These are phyloP conservation scores for Ceratocystis ficicola DNA, from an alignment of 2,329 filamentous ascomycete genomes.

Conservation along the genomic window DNA sequence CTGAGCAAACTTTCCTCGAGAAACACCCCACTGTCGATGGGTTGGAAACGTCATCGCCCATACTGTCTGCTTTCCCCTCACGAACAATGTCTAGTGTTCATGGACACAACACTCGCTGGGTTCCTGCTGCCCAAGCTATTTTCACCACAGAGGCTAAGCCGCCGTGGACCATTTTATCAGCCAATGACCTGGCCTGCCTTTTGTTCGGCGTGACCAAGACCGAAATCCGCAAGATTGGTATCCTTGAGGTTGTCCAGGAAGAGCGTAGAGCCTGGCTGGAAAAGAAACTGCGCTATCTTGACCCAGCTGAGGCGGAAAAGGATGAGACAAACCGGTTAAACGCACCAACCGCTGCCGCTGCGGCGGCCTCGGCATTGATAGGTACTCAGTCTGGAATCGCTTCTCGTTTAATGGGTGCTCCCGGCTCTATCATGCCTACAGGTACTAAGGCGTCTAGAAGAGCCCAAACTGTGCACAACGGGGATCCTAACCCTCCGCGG, in stretches of 20 bases:
- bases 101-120: slow-evolving; percentile 79
- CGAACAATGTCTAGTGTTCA: slow-evolving; percentile 46
- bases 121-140: slow-evolving; percentile 84
- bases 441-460: slow-evolving; percentile 34
- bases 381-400: slow-evolving; percentile 67
- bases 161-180: slow-evolving; percentile 91
- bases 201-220: slow-evolving; percentile 53
- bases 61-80: slow-evolving; percentile 13
- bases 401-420: slow-evolving; percentile 76
- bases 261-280: slow-evolving; percentile 84
- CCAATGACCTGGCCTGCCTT: slow-evolving; percentile 89
- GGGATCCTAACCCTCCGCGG: slow-evolving; percentile 44
- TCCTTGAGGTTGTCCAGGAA: slow-evolving; percentile 84
- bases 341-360: slow-evolving; percentile 29
- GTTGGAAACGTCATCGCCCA: slow-evolving; percentile 10
- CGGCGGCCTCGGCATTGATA: slow-evolving; percentile 44
- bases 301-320: slow-evolving; percentile 35
- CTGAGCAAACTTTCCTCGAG: slow-evolving; percentile 13
- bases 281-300: slow-evolving; percentile 60
- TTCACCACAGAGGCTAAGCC: slow-evolving; percentile 87
- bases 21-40: not conserved
- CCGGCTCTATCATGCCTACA: slow-evolving; percentile 41
- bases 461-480: slow-evolving; percentile 52
- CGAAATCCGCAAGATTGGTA: slow-evolving; percentile 68
- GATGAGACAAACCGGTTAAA: slow-evolving; percentile 28